Evolutionary conservation across 768 basidiomycete species (phyloP), one percentile per base, ranked within the genome.

Genomic region (Brasilioporus rufonigricans): DNA sequence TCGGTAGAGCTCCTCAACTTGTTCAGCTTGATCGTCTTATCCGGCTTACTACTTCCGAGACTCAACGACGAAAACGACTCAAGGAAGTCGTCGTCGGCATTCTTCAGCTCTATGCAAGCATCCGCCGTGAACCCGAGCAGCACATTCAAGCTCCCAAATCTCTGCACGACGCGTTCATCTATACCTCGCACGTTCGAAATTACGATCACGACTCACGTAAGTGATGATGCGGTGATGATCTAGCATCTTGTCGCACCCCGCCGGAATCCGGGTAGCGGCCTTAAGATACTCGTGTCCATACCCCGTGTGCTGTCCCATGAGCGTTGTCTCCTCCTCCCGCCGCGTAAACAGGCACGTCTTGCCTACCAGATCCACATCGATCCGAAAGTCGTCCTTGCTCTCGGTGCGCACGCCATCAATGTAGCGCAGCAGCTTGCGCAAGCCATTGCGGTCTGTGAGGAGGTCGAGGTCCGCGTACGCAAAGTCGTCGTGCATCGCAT

Each of bases 211-310:
- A 67, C 84, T 69, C 66, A 87, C 87, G 56, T 87, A 87, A 58
- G 71, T 73, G 12, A 88, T 67, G 52, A 86, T 80, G 23, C 86
- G 76, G 61, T 87, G 80, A 59, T 90, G 86, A 0, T 80, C 84
- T 1, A 79, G 73, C 45, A 74, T 74, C 26, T 73, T 69, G 50
- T 77, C 76, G 58, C 85, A 84, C 39, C 79, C 80, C 5, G 66
- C 58, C 1, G 77, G 78, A 19, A 71, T 62, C n/a, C 53, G 68
- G 0, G 86, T 85, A 4, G 78, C 75, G 0, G 78, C 79, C 55
- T 74, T 77, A 61, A 88, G 82, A 60, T 87, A 92, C 53, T 79
- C 83, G 45, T 79, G 72, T 0, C 87, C 87, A 65, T 74, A 91
- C 1, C 69, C 71, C 19, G 74, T 75, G 14, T 64, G 67, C 14